Evolutionary conservation across 1,284 basidiomycete genomes (phyloP), one percentile per base, ranked within the genome.

Genomic region (Cutaneotrichosporon sp.): DNA sequence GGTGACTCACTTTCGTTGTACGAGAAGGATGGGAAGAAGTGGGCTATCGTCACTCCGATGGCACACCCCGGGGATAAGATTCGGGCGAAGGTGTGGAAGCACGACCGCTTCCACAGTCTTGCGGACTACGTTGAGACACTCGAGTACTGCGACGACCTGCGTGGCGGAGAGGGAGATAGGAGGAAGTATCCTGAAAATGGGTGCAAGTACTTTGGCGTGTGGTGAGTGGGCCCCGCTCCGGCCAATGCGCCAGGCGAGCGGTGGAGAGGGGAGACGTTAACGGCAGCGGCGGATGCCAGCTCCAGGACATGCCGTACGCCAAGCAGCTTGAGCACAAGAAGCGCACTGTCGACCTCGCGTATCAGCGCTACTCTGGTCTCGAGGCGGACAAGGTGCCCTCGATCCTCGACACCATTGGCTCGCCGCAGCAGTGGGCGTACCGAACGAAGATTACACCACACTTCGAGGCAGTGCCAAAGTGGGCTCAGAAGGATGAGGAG

Each of bases 401-500:
- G 0, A 83, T 92, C 27, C 79, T 82, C 46, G 76, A 84, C 0
- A 97, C 94, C 0, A 85, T 94, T 16, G 82, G 83, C 6, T 92
- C 88, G 0, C 96, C 94, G 0, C 77, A 87, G 46, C 85, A 94
- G 60, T 97, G 94, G 74, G 82, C 81, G 41, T 98, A 98, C 72
- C 84, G 94, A 20, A 98, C 96, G 1, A 98, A 98, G 76, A 85
- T 98, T 43, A 97, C 94, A 0, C 94, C 94, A 0, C 94, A 98
- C 71, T 98, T 97, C 63, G 88, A 96, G 39, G 81, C 86, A 0
- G 84, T 90, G 1, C 82, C 84, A 0, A 85, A 82, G 25, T 29
- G 59, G 45, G 59, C 37, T 43, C 57, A 46, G 27, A 48, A 42
- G 44, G 46, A 35, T 12, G 43, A 24, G 14, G 48, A 48, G 9